Percentiles rank a stretch among this genome's conserved stretches.
These are phyloP conservation scores for Erythrobasidium hasegawianum DNA, from an alignment of 1,284 basidiomycete genomes.

Conservation along the genomic window DNA sequence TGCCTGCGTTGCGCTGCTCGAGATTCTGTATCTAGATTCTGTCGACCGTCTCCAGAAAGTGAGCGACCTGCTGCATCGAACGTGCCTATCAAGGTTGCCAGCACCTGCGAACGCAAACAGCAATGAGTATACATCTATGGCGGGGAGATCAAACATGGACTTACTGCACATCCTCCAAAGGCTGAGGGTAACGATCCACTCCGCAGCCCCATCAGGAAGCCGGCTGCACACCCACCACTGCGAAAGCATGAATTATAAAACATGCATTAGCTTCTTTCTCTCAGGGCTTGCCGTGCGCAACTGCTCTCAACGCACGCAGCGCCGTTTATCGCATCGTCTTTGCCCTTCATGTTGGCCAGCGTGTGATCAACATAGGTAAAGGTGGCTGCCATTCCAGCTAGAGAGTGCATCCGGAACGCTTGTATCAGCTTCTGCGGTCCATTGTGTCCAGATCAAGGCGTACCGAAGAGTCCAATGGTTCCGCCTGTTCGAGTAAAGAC, in stretches of 20 bases:
- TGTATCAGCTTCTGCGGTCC: neutral
- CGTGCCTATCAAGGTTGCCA: constrained; percentile 75
- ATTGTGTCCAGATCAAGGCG: constrained; percentile 45
- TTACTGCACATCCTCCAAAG: constrained; percentile 35
- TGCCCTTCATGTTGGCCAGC: constrained; percentile 75
- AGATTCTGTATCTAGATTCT: constrained; percentile 49
- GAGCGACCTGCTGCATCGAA: constrained; percentile 70
- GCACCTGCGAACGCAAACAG: constrained; percentile 58
- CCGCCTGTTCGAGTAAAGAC: constrained; percentile 71
- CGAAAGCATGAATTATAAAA: neutral
- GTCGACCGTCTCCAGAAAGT: constrained; percentile 46
- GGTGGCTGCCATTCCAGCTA: constrained; percentile 85
- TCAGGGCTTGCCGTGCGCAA: neutral
- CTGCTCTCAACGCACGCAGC: constrained; percentile 54
- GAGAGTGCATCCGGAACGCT: constrained; percentile 9
- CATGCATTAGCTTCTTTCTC: constrained; percentile 3
- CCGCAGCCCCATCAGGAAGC: constrained; percentile 80
- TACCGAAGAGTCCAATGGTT: constrained; percentile 76
- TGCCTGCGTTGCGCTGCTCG: constrained; percentile 51
- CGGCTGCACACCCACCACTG: constrained; percentile 81
- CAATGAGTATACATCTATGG: constrained; percentile 61
- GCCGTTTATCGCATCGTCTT: constrained; percentile 77
- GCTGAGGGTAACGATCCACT: constrained; percentile 54
- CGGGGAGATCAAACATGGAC: constrained; percentile 29
- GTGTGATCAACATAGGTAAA: constrained; percentile 77